These are phyloP conservation scores for Plantago major DNA, from an alignment of 257 asterid species.

Conservation along the genomic window DNA sequence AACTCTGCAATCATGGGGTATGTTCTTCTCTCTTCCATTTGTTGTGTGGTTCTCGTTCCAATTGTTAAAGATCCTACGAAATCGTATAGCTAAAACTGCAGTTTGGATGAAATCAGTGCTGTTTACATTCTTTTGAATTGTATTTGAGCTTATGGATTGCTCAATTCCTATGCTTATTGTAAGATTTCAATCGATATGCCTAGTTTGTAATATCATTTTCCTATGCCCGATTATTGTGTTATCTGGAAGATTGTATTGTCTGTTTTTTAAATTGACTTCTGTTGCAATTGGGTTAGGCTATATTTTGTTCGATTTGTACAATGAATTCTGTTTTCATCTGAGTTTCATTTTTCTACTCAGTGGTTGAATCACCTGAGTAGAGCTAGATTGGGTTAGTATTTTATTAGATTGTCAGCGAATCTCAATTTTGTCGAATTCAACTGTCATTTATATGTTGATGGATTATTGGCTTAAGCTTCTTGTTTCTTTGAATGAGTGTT, in stretches of 20 bases:
- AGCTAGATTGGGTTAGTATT: too few species aligned
- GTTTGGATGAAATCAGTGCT: neutral
- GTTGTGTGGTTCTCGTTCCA: neutral
- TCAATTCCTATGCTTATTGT: neutral
- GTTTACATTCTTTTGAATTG: neutral
- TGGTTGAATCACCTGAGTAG: too few species aligned
- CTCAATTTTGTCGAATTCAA: neutral
- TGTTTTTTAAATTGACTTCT: too few species aligned
- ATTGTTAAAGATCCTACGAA: neutral
- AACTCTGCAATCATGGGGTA: slow-evolving; percentile 47
- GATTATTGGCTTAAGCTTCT: neutral
- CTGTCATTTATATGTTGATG: neutral
- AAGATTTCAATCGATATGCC: neutral
- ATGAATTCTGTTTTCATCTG: too few species aligned
- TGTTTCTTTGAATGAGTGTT: too few species aligned
- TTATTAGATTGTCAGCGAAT: too few species aligned
- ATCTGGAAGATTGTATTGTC: neutral
- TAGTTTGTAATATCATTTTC: neutral
- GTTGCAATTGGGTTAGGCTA: too few species aligned
- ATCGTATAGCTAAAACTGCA: neutral
- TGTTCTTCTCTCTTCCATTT: slow-evolving; percentile 8
- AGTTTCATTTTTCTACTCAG: too few species aligned
- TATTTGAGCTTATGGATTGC: neutral
- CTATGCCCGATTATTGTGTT: neutral
- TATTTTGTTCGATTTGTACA: too few species aligned